Percentiles rank a stretch among this genome's conserved stretches.
Evolutionary conservation across 192 early-diverging fungal species (phyloP).

Genomic region (Entophlyctis luteolus): DNA sequence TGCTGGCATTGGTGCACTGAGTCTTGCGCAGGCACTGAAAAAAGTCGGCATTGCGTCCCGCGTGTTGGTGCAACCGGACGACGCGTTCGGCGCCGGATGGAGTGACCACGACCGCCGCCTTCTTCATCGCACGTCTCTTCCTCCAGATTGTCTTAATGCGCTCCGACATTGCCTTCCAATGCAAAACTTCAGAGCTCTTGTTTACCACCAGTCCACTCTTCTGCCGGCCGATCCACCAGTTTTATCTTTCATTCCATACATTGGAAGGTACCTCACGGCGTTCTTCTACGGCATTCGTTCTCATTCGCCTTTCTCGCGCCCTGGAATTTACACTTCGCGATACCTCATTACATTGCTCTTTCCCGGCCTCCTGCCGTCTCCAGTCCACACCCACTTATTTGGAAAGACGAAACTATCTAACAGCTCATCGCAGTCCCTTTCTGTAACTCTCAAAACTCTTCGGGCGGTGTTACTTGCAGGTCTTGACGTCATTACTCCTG

Average conservation of each 20-base stretch:
- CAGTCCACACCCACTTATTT: constrained; percentile 10
- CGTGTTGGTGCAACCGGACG: constrained; percentile 3
- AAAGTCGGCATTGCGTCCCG: constrained; percentile 9
- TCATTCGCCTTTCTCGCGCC: background rate
- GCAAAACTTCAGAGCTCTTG: constrained; percentile 17
- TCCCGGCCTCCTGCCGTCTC: constrained; percentile 1
- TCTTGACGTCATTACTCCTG: constrained; percentile 10
- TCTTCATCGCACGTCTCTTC: constrained; percentile 3
- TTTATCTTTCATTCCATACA: background rate
- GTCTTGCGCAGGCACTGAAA: constrained; percentile 11
- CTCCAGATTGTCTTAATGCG: constrained; percentile 5
- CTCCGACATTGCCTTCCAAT: constrained; percentile 18
- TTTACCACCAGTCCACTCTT: constrained; percentile 10
- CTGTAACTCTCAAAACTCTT: constrained; percentile 12
- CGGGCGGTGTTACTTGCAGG: constrained; percentile 16
- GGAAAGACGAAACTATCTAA: background rate
- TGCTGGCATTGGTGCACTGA: constrained; percentile 9
- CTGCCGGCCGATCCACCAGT: background rate
- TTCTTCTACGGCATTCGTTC: constrained; percentile 4
- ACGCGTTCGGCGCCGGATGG: constrained; percentile 18
- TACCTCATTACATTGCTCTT: constrained; percentile 1
- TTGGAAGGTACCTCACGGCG: constrained; percentile 15
- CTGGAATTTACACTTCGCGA: constrained; percentile 2
- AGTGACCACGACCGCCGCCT: constrained; percentile 16
- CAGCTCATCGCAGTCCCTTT: constrained; percentile 5